A percentile compares a stretch with the other conserved stretches of the same genome.
Evolutionary conservation across 2,329 filamentous ascomycete species (phyloP).

Genomic region (Aureobasidium mangrovei): DNA sequence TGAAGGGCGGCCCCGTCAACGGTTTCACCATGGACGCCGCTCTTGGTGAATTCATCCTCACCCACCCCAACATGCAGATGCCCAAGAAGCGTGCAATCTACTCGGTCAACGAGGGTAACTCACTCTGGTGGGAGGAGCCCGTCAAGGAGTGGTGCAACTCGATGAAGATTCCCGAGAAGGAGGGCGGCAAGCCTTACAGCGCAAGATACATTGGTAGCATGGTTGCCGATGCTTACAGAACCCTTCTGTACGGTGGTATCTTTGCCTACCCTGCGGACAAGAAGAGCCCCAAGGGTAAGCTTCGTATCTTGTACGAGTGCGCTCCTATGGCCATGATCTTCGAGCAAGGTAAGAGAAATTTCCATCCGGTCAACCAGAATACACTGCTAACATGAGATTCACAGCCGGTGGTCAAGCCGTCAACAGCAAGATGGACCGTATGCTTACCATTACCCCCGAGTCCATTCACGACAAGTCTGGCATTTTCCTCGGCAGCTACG

Average conservation of each 20-base stretch:
- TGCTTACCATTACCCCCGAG: conserved; percentile 82
- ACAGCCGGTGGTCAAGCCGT: conserved; percentile 84
- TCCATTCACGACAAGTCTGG: conserved; percentile 92
- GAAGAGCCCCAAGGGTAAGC: conserved; percentile 97
- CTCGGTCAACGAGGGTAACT: conserved; percentile 98
- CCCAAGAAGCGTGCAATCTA: conserved; percentile 79
- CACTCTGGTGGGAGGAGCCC: conserved; percentile 85
- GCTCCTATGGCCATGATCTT: conserved; percentile 99
- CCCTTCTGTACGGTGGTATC: conserved; percentile 87
- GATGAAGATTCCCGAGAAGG: conserved; percentile 66
- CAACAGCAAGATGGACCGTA: conserved; percentile 81
- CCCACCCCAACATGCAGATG: conserved; percentile 87
- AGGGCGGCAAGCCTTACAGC: conserved; percentile 80
- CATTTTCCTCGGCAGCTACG: conserved; percentile 90
- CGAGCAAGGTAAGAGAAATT: conserved; percentile 72
- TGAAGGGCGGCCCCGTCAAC: conserved; percentile 86
- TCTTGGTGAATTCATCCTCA: conserved; percentile 96
- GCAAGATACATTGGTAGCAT: conserved; percentile 94
- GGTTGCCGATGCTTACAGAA: conserved; percentile 97
- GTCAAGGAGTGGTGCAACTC: conserved; percentile 83
- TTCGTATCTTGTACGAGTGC: conserved; percentile 95
- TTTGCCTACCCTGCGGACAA: conserved; percentile 97
- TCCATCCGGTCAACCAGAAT: conserved; percentile 15
- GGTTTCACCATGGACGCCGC: conserved; percentile 97
- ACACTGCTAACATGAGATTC: conserved; percentile 12